phyloP scores from a whole-genome alignment of 1,284 basidiomycete species.

The Ustilago crameri region DNA sequence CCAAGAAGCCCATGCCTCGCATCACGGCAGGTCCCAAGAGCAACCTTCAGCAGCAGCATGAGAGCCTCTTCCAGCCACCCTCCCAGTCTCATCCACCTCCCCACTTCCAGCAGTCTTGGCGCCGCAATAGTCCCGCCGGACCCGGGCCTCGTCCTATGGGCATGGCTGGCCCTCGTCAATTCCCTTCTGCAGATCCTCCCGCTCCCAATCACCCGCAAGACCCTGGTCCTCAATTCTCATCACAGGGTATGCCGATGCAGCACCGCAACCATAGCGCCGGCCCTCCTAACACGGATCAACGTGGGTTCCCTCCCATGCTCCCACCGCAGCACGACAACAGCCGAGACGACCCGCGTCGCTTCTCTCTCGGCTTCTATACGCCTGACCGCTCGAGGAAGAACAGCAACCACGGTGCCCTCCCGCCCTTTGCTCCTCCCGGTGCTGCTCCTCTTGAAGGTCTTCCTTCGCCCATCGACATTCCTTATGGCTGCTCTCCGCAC shows the following conservation, averaged over 20 bases:
- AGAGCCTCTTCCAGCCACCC: conserved; percentile 5
- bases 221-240: conserved; percentile 2
- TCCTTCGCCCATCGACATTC: conserved; percentile 52
- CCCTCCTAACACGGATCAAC: conserved; percentile 8
- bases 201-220: conserved; percentile 6
- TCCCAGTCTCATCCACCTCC: neutral
- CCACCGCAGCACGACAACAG: conserved; percentile 16
- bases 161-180: conserved; percentile 34
- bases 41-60: conserved; percentile 26
- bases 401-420: conserved; percentile 12
- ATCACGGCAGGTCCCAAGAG: conserved; percentile 50
- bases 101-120: too few species aligned
- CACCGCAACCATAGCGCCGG: conserved; percentile 10
- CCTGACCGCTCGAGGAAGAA: conserved; percentile 13
- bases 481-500: conserved; percentile 28
- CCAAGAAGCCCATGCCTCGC: conserved; percentile 31
- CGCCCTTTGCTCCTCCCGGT: conserved; percentile 1
- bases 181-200: conserved; percentile 14
- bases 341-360: conserved; percentile 27
- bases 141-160: conserved; percentile 12
- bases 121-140: conserved; percentile 16
- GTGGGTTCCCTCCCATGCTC: conserved; percentile 21
- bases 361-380: conserved; percentile 32
- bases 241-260: conserved; percentile 3
- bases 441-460: conserved; percentile 46